Evolutionary conservation across 1,139 yeast genomes (phyloP), one percentile per base, ranked within the genome.

Genomic region (Hanseniaspora gamundiae): DNA sequence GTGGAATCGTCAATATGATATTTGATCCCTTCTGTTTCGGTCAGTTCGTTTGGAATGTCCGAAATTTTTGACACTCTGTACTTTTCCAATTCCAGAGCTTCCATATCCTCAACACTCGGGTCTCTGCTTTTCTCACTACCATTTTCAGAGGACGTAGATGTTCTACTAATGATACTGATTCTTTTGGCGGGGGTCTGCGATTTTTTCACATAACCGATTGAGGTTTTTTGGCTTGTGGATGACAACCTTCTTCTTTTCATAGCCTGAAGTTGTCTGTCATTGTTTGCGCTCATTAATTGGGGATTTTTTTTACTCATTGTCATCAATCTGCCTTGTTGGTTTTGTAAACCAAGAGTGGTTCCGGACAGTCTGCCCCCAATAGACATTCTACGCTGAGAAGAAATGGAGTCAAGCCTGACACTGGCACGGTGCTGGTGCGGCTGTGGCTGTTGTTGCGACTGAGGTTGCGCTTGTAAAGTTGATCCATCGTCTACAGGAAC

Each of bases 1-100:
- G 67, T 66, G 16, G 75, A 76, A 14, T 74, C 74, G 54, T 84
- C 72, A 31, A 80, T 64, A 6, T 65, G 62, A 35, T 79, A 66
- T 20, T 67, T 61, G 7, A 65, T 64, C 1, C 71, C 66, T 47
- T 74, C 76, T 17, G 66, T 68, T 5, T 62, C 61, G 6, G 61
- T 58, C 2, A 71, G 59, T n/a, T 62, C 59, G 43, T 62, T 64
- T 2, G 82, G 78, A 5, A 61, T 54, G 42, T 60, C 62, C 28
- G 52, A 49, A 16, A 59, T 44, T 33, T 48, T 58, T 33, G 53
- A 51, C 8, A 61, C 54, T 5, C 53, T 51, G 43, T 56, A 58
- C 35, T 50, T 54, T 40, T 54, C 33, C 10, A 20, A 29, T 22
- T 33, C 35, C 10, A 35, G 16, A 10, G 48, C 49, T 35, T 45